Evolutionary conservation across 306 rosid genomes (phyloP).

Genomic region (Cajanus cajan): DNA sequence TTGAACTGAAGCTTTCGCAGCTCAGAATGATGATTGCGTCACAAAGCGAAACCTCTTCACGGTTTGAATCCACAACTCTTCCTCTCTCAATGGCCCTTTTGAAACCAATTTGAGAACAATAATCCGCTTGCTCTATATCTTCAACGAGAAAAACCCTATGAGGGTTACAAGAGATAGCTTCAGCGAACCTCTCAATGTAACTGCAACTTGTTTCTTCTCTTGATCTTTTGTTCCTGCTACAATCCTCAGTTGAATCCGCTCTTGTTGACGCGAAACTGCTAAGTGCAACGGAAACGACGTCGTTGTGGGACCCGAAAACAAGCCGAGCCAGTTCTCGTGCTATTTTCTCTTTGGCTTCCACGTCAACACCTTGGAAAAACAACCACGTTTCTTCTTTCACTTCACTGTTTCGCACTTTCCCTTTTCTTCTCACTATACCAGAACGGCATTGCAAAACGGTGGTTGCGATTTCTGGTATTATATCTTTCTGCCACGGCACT

Average conservation of each 20-base stretch:
- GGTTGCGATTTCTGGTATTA: slow-evolving; percentile 65
- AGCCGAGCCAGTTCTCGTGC: slow-evolving; percentile 70
- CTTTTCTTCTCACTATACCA: slow-evolving; percentile 66
- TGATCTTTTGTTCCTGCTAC: slow-evolving; percentile 62
- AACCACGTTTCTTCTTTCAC: slow-evolving; percentile 90
- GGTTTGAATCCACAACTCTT: slow-evolving; percentile 48
- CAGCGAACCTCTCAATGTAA: slow-evolving; percentile 64
- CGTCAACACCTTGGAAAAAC: slow-evolving; percentile 83
- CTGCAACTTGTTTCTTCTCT: slow-evolving; percentile 76
- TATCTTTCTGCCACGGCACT: slow-evolving; percentile 78
- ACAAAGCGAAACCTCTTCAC: slow-evolving; percentile 59
- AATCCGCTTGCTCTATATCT: slow-evolving; percentile 88
- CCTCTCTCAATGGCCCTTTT: slow-evolving; percentile 85
- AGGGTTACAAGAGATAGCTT: slow-evolving; percentile 64
- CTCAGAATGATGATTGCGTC: slow-evolving; percentile 84
- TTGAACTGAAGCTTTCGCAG: slow-evolving; percentile 75
- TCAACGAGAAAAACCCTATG: slow-evolving; percentile 80
- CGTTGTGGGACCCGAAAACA: slow-evolving; percentile 64
- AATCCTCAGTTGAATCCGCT: slow-evolving; percentile 73
- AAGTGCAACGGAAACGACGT: slow-evolving; percentile 55
- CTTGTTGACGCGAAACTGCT: slow-evolving; percentile 79
- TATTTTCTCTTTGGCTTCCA: slow-evolving; percentile 64
- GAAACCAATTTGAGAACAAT: slow-evolving; percentile 75
- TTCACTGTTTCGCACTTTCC: slow-evolving; percentile 30
- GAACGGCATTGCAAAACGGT: slow-evolving; percentile 82